A percentile compares a stretch with the other conserved stretches of the same genome.
These are phyloP conservation scores for Cladophialophora bantiana DNA, from an alignment of 2,329 filamentous ascomycete genomes.

Conservation along the genomic window DNA sequence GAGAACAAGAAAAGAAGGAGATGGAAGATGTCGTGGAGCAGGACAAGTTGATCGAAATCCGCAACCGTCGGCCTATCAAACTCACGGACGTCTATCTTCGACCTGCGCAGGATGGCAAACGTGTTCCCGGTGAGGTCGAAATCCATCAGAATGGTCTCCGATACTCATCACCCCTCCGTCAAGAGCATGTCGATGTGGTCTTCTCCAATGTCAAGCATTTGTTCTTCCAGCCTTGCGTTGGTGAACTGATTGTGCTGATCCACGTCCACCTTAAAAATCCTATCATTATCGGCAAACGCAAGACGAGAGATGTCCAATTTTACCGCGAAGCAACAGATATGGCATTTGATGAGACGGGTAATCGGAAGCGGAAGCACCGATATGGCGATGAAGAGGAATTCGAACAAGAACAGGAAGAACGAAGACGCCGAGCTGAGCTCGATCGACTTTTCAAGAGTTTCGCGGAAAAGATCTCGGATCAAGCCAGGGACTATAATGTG, in stretches of 20 bases:
- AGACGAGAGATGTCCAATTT: conserved; percentile 98
- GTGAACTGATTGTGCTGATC: conserved; percentile 96
- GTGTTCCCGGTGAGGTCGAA: conserved; percentile 92
- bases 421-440: conserved; percentile 85
- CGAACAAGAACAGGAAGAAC: conserved; percentile 96
- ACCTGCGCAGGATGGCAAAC: conserved; percentile 94
- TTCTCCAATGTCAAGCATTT: conserved; percentile 99
- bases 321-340: conserved; percentile 98
- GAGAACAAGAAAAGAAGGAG: conserved; percentile 98
- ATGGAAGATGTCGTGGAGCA: conserved; percentile 99
- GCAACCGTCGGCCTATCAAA: conserved; percentile 88
- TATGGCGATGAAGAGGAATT: conserved; percentile 99
- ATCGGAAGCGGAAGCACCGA: conserved; percentile 94
- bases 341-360: conserved; percentile 98
- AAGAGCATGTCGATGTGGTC: conserved; percentile 87
- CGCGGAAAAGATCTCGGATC: conserved; percentile 96
- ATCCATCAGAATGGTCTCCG: conserved; percentile 99
- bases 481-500: conserved; percentile 86
- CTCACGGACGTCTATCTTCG: conserved; percentile 95
- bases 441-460: conserved; percentile 96
- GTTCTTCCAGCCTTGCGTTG: conserved; percentile 97
- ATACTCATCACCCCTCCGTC: conserved; percentile 82
- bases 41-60: conserved; percentile 93
- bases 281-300: conserved; percentile 98
- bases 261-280: conserved; percentile 98